Percentiles rank a stretch among this genome's conserved stretches.
Evolutionary conservation across 352 stramenopile genomes (phyloP).

Genomic region (Phytopythium sindhum): DNA sequence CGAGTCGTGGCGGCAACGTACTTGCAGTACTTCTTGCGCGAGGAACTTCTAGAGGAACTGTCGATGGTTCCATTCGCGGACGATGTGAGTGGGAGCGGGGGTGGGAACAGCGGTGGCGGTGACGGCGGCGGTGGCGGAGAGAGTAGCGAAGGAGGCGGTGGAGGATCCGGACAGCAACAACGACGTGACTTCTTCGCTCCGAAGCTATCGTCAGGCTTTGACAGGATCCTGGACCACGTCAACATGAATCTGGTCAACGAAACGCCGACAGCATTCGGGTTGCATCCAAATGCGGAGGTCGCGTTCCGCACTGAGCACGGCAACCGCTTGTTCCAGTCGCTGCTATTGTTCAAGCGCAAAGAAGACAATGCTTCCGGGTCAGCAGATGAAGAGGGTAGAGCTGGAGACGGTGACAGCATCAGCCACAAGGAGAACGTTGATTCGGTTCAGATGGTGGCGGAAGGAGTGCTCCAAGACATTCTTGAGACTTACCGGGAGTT

Average conservation of each 20-base stretch:
- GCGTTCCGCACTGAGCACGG: conserved; percentile 87
- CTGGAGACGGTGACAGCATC: conserved; percentile 3
- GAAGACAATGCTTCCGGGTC: conserved; percentile 24
- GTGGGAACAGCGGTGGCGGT: conserved; percentile 16
- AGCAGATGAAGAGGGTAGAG: conserved; percentile 23
- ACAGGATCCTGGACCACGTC: conserved; percentile 88
- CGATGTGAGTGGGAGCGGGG: conserved; percentile 16
- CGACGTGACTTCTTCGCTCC: conserved; percentile 66
- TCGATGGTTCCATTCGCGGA: conserved; percentile 87
- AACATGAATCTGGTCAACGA: conserved; percentile 80
- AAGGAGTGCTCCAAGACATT: conserved; percentile 88
- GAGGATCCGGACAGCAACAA: conserved; percentile 21
- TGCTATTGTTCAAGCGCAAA: conserved; percentile 66
- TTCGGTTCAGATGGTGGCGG: conserved; percentile 72
- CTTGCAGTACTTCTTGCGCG: conserved; percentile 83
- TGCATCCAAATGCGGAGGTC: conserved; percentile 94
- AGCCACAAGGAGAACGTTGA: conserved; percentile 43
- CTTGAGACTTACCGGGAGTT: conserved; percentile 88
- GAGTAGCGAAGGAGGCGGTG: conserved; percentile 21
- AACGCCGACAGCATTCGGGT: conserved; percentile 83
- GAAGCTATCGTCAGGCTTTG: conserved; percentile 64
- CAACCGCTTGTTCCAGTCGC: conserved; percentile 69
- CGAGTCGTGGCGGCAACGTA: conserved; percentile 81
- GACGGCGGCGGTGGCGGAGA: conserved; percentile 8
- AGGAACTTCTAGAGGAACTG: conserved; percentile 89